Evolutionary conservation across 2,329 filamentous ascomycete genomes (phyloP), one percentile per base, ranked within the genome.

Genomic region (Trichophyton rubrum): DNA sequence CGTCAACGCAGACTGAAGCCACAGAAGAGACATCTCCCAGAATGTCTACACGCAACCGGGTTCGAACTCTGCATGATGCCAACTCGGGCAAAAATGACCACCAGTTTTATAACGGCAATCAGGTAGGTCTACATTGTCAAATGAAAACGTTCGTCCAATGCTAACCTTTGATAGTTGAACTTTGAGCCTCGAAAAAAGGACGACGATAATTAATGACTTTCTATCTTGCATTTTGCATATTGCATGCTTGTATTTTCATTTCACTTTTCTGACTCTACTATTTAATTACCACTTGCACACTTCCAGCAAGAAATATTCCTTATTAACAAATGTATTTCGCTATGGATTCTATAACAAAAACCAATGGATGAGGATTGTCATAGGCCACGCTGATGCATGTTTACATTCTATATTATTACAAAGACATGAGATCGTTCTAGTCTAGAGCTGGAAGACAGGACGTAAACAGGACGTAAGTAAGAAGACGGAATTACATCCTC

Each of bases 51-150:
- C 51, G 58, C n/a, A 59, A 53, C n/a, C 77, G 75, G 43, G 72
- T 81, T 27, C 74, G 78, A 57, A 84, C 81, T 0, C 72, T 85
- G 60, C 73, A 75, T 64, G 82, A 85, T 62, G 76, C 79, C 43
- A 75, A 79, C 20, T 77, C 82, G 63, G 76, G 79, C 43, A 77
- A 78, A 59, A 74, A 81, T 60, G 80, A 85, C 64, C 81, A 84
- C 51, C 86, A 95, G 68, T 82, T 95, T 55, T 96, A 96, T 70
- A 96, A 96, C 68, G 91, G 91, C 1, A 96, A 96, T 69, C 89
- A 89, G 70, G 88, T 91, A 78, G 73, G 83, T 75, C 74, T 77
- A 65, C 67, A 59, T 60, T 49, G 17, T 40, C 13, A 8, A 38
- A 43, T 38, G n/a, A 3, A 40, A 38, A 20, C 24, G 2, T 27